Conservation (phyloP, 495 filamentous ascomycete species). For the Trichoderma virens region DNA sequence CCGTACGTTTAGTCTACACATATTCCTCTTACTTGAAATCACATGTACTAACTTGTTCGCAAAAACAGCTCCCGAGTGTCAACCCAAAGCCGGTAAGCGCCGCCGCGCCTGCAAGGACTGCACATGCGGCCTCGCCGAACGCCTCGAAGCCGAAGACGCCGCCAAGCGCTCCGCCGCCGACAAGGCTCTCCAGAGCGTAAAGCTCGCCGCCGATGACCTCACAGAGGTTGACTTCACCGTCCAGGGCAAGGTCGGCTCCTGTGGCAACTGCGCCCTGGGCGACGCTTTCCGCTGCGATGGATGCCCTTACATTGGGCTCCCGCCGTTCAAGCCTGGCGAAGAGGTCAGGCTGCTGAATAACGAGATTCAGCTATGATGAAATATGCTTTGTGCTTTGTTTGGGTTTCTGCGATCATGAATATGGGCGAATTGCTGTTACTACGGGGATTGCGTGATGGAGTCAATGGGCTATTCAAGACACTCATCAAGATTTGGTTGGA, state of each 20-base stretch:
- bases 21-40: not conserved
- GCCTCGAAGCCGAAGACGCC: constrained; percentile 72
- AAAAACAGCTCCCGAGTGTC: constrained; percentile 66
- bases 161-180: constrained; percentile 54
- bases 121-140: constrained; percentile 79
- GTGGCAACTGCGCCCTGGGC: constrained; percentile 84
- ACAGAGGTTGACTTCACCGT: constrained; percentile 93
- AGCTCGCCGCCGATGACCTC: constrained; percentile 71
- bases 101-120: constrained; percentile 96
- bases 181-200: constrained; percentile 46
- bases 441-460: not conserved
- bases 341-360: constrained; percentile 83
- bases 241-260: constrained; percentile 86
- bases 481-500: not conserved
- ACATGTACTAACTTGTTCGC: constrained; percentile 7
- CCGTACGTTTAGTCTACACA: constrained; percentile 47
- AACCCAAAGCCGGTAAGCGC: constrained; percentile 73
- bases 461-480: not conserved
- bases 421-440: not conserved
- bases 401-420: constrained; percentile 1
- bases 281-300: constrained; percentile 74
- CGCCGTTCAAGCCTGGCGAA: constrained; percentile 93
- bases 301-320: constrained; percentile 88
- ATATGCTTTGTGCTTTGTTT: not conserved
- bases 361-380: constrained; percentile 68